Evolutionary conservation across 2,329 filamentous ascomycete species (phyloP), one percentile per base, ranked within the genome.

Genomic region (Botrytis aclada): DNA sequence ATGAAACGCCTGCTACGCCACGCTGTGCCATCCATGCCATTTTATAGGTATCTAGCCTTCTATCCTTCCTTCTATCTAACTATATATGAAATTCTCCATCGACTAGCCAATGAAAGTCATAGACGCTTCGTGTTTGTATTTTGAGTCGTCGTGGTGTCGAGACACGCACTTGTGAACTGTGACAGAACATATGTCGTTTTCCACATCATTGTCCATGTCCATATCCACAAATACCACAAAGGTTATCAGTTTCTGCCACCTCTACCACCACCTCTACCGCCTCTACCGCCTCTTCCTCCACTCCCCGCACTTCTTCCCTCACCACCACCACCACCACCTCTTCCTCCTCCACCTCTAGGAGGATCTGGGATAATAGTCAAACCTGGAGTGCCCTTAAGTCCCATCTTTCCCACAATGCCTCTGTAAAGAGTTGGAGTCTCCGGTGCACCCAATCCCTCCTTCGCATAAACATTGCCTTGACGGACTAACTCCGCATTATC

Each of bases 361-460:
- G 81, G 80, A 71, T 86, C 83, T 1, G 85, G 83, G 18, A 85
- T 82, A 25, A 86, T 78, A 7, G 82, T 82, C 20, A 89, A 78
- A 0, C 88, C 88, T 51, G 79, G 82, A 1, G 84, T 83, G 14
- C 86, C 87, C 74, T 84, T 84, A 65, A 90, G 78, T 0, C 87
- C 87, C 88, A 89, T 89, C 83, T 89, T 89, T 14, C 83, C 81
- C 8, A 88, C 83, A 0, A 82, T 84, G 56, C 79, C 83, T 79
- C 85, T 86, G 74, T 82, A 80, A 1, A 90, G 80, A 1, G 80
- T 63, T 0, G 88, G 88, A 1, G 84, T 82, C 71, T 86, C 85
- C 1, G 84, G 80, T 1, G 83, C 81, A 12, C 84, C 83, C 4
- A 90, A 82, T 1, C 84, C 86, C 0, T 84, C 79, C 0, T 81